Percentiles rank a stretch among this genome's conserved stretches.
Evolutionary conservation across 352 stramenopile species (phyloP).

Genomic region (Phytophthora chlamydospora): DNA sequence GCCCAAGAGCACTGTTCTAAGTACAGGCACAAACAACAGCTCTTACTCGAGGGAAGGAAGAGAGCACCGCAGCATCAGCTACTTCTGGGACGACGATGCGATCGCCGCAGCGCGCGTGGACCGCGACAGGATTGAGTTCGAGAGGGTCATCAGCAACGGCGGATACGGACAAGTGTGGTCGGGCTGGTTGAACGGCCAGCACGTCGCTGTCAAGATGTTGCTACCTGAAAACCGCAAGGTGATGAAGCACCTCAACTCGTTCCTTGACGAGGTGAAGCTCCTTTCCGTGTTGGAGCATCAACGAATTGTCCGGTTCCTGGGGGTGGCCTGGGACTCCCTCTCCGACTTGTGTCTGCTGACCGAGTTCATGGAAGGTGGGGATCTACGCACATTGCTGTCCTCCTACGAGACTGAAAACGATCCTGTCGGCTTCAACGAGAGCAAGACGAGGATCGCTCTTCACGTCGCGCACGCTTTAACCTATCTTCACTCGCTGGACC

Average conservation of each 20-base stretch:
- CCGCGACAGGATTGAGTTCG: constrained; percentile 32
- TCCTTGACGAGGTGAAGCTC: constrained; percentile 37
- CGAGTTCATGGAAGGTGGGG: constrained; percentile 35
- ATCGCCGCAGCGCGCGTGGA: constrained; percentile 32
- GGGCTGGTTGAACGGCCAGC: constrained; percentile 32
- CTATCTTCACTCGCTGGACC: constrained; percentile 38
- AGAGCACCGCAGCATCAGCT: constrained; percentile 35
- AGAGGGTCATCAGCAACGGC: constrained; percentile 27
- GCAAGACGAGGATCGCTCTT: constrained; percentile 34
- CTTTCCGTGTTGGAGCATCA: constrained; percentile 30
- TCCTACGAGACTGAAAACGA: constrained; percentile 23
- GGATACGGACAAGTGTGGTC: constrained; percentile 30
- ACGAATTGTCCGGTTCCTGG: constrained; percentile 31
- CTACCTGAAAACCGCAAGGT: constrained; percentile 34
- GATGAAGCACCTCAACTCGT: constrained; percentile 25
- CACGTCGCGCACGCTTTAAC: constrained; percentile 32
- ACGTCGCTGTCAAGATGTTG: constrained; percentile 40
- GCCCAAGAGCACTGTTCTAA: constrained; percentile 21
- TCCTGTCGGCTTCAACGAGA: constrained; percentile 30
- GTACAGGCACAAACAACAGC: constrained; percentile 21
- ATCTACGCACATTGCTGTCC: constrained; percentile 23
- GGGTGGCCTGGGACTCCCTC: constrained; percentile 36
- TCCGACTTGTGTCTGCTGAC: constrained; percentile 33
- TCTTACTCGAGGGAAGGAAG: constrained; percentile 19
- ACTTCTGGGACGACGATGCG: constrained; percentile 38